Conservation (phyloP, 164 flowering plant species). For the Kingdonia uniflora region DNA sequence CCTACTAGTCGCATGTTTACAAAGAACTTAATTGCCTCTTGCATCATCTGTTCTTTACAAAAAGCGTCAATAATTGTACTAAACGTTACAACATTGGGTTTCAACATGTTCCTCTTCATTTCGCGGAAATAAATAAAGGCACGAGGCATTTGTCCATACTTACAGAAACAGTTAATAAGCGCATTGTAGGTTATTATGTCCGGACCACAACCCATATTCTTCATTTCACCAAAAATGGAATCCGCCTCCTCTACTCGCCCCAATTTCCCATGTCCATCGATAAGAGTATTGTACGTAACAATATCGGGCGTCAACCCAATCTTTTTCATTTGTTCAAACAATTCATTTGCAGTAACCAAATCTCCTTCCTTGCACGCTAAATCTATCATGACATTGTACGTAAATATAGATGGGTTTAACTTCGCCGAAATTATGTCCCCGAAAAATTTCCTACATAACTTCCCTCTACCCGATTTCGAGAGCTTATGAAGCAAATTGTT, state of each 20-base stretch:
- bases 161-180: constrained; percentile 69
- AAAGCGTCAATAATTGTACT: constrained; percentile 80
- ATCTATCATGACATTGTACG: constrained; percentile 69
- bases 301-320: constrained; percentile 50
- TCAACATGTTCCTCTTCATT: constrained; percentile 53
- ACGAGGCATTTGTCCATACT: constrained; percentile 37
- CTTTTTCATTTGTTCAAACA: constrained; percentile 50
- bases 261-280: constrained; percentile 69
- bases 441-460: constrained; percentile 41
- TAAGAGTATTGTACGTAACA: constrained; percentile 68
- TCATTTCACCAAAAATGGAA: constrained; percentile 59
- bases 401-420: constrained; percentile 43
- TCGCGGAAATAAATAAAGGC: constrained; percentile 49
- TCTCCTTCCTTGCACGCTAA: constrained; percentile 62
- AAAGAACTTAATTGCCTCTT: constrained; percentile 58
- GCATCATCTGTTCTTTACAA: constrained; percentile 78
- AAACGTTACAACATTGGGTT: constrained; percentile 80
- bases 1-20: constrained; percentile 65
- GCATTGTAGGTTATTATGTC: constrained; percentile 79
- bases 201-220: constrained; percentile 43
- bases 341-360: constrained; percentile 34
- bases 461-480: constrained; percentile 33
- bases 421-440: constrained; percentile 47
- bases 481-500: constrained; percentile 50
- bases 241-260: constrained; percentile 46